Base-by-base conservation (phyloP, 306 rosid genomes). In the Comarum palustre region DNA sequence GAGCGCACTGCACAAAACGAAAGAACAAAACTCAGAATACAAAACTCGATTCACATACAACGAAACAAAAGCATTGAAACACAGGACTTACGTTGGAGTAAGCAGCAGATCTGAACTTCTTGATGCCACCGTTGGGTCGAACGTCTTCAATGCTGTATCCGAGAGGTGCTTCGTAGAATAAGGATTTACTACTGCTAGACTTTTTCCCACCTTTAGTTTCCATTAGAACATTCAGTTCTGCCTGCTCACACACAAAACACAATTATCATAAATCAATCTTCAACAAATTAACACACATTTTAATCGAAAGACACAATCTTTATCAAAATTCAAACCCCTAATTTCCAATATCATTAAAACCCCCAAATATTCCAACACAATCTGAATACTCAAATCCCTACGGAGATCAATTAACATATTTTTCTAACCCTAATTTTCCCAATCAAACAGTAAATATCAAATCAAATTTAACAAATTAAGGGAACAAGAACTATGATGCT, bases 31-130 rank as follows among this genome's bases (percentile, higher is more conserved):
- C 43, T 79, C 31, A 73, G 59, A 42, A 74, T 73, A 17, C 36
- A 4, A n/a, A n/a, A n/a, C n/a, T n/a, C n/a, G n/a, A n/a, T n/a
- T 8, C 42, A 12, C 1, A 68, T 20, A 12, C 0, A 10, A 1
- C 4, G 22, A 8, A 4, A 8, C 25, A 52, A 9, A 2, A 64
- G 19, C 0, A 42, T 2, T 16, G 8, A 29, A 41, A 14, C 10
- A 59, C 12, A 27, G 11, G 6, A 71, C 88, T 66, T 55, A 90
- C 96, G 93, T 90, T 90, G 71, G 93, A 90, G 91, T 88, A 90
- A 66, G 93, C 96, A 83, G 96, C 96, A 74, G 96, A 88, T 86
- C 89, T 84, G 90, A 90, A 90, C 71, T 88, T 90, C 91, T 86
- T 90, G 78, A 90, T 86, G 54, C 93, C 93, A 73, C 96, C 93